Evolutionary conservation across 495 filamentous ascomycete genomes (phyloP).

Genomic region (Tuber borchii): DNA sequence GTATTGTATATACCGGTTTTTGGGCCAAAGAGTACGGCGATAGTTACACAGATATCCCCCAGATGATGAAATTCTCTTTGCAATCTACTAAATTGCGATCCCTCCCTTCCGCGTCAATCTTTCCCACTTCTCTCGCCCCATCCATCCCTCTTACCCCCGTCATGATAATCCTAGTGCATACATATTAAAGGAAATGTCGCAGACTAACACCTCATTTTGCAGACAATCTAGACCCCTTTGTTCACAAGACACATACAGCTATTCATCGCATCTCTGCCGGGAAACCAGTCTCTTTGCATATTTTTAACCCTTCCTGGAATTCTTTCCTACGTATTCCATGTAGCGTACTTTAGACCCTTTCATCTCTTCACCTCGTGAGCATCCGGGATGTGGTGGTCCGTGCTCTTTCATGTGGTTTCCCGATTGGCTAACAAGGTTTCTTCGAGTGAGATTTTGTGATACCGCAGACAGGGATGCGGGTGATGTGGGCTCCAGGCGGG

Average conservation of each 20-base stretch:
- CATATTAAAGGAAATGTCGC: neutral
- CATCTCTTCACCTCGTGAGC: neutral
- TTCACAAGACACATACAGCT: neutral
- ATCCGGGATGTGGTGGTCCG: neutral
- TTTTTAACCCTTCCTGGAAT: slow-evolving; percentile 5
- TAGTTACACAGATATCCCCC: neutral
- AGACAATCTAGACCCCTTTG: neutral
- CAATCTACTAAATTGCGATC: neutral
- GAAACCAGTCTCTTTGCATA: neutral
- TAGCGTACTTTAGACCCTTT: neutral
- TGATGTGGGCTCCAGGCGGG: neutral
- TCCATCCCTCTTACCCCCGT: neutral
- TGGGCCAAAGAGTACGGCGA: neutral
- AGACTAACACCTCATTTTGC: neutral
- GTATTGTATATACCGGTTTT: neutral
- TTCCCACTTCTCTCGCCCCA: neutral
- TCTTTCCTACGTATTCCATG: neutral
- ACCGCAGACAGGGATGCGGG: neutral
- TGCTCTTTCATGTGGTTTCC: slow-evolving; percentile 1
- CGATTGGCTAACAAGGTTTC: neutral
- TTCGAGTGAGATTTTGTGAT: neutral
- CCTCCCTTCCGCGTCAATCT: neutral
- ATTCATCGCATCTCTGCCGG: slow-evolving; percentile 1
- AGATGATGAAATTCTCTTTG: neutral
- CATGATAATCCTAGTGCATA: neutral